phyloP scores from a whole-genome alignment of 441 rosid species.

The Francoa sonchifolia region DNA sequence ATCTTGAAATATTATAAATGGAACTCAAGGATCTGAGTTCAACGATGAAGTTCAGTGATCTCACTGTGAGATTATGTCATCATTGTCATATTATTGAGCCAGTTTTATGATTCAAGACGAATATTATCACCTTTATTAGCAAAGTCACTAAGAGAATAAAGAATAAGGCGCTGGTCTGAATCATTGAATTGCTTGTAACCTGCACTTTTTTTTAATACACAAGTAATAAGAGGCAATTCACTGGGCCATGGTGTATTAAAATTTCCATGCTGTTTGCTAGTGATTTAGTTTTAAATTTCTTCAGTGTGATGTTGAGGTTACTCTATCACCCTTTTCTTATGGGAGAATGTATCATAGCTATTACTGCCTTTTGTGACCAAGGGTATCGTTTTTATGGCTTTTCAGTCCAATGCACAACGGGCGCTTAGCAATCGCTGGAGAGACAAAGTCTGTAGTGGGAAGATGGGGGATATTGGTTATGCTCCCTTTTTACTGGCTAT shows the following conservation, averaged over 20 bases:
- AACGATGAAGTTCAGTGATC: too few relatives aligned
- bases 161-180: not conserved
- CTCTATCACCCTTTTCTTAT: not conserved
- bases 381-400: too few relatives aligned
- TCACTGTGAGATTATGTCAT: too few relatives aligned
- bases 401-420: slow-evolving; percentile 55
- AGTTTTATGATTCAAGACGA: too few relatives aligned
- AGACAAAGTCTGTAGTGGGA: slow-evolving; percentile 42
- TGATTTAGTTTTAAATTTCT: too few relatives aligned
- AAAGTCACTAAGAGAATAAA: not conserved
- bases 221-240: not conserved
- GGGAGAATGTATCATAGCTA: slow-evolving; percentile 5
- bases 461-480: slow-evolving; percentile 43
- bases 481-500: slow-evolving; percentile 54
- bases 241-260: not conserved
- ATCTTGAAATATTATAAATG: too few relatives aligned
- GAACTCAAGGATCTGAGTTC: too few relatives aligned
- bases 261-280: too few relatives aligned
- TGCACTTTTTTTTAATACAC: not conserved
- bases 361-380: too few relatives aligned
- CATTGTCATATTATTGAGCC: too few relatives aligned
- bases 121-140: too few relatives aligned
- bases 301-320: too few relatives aligned
- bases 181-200: not conserved
- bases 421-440: slow-evolving; percentile 26